These are phyloP conservation scores for Zygoascus biomembranicola DNA, from an alignment of 805 yeast species.

Conservation along the genomic window DNA sequence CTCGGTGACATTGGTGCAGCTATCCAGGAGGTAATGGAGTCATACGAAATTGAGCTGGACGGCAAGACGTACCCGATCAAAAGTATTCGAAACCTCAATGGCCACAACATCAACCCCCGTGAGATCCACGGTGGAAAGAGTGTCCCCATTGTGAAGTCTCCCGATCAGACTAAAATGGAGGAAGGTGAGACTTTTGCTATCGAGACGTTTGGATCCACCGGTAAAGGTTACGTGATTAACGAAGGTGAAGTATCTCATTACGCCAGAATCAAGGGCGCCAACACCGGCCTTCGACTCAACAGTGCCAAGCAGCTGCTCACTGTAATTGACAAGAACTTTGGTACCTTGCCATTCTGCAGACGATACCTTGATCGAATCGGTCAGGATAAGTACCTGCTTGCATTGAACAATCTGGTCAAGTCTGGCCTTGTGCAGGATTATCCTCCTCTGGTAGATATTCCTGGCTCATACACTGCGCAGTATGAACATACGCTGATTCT, in stretches of 20 bases:
- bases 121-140: constrained; percentile 91
- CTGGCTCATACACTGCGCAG: constrained; percentile 91
- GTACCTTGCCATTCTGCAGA: constrained; percentile 94
- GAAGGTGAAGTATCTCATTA: constrained; percentile 96
- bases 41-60: constrained; percentile 83
- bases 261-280: constrained; percentile 42
- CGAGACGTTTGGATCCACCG: constrained; percentile 97
- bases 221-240: constrained; percentile 77
- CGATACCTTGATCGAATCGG: constrained; percentile 88
- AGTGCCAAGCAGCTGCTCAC: constrained; percentile 62
- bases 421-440: constrained; percentile 87
- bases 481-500: constrained; percentile 88
- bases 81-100: constrained; percentile 85
- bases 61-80: constrained; percentile 82
- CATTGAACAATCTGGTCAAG: constrained; percentile 75
- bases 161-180: constrained; percentile 95
- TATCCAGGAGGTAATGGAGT: constrained; percentile 95
- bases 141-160: constrained; percentile 91
- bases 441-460: constrained; percentile 80
- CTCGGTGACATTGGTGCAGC: constrained; percentile 93
- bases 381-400: constrained; percentile 83
- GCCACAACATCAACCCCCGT: constrained; percentile 83
- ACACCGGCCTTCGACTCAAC: constrained; percentile 47
- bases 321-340: constrained; percentile 73
- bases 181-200: constrained; percentile 98